phyloP scores from a whole-genome alignment of 805 yeast genomes.

The Diddensiella transvaalensis region DNA sequence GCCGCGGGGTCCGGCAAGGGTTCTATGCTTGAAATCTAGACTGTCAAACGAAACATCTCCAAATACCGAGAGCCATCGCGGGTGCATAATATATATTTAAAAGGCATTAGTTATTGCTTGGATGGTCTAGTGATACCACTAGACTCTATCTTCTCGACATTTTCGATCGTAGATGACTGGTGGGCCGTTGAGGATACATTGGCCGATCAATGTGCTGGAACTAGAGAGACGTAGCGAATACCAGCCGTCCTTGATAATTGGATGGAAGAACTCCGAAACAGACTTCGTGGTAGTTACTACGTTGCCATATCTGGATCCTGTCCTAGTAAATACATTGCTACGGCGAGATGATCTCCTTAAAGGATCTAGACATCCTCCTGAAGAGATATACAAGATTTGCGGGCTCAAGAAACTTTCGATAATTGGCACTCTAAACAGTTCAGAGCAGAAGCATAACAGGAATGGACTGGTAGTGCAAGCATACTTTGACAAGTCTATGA shows the following conservation, averaged over 20 bases:
- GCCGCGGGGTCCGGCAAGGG: no score
- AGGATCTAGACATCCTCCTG: slow-evolving; percentile 16
- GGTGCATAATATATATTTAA: no score
- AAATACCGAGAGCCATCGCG: no score
- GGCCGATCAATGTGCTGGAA: slow-evolving; percentile 34
- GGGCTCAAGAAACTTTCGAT: slow-evolving; percentile 22
- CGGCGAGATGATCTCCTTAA: slow-evolving; percentile 18
- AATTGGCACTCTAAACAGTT: slow-evolving; percentile 20
- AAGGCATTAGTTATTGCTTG: no score
- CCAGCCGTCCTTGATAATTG: slow-evolving; percentile 23
- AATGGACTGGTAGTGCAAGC: slow-evolving; percentile 14
- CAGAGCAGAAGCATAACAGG: not conserved
- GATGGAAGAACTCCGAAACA: slow-evolving; percentile 24
- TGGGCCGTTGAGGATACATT: slow-evolving; percentile 27
- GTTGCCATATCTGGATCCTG: slow-evolving; percentile 23
- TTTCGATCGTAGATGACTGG: no score
- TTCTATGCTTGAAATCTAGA: no score
- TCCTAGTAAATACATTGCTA: slow-evolving; percentile 17
- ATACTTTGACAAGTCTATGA: slow-evolving; percentile 10
- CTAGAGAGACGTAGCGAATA: slow-evolving; percentile 13
- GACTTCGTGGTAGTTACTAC: slow-evolving; percentile 28
- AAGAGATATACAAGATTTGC: slow-evolving; percentile 19
- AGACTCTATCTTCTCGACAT: no score
- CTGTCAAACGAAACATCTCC: no score
- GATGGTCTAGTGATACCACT: no score